Evolutionary conservation across 2,329 filamentous ascomycete genomes (phyloP).

Genomic region (Diaporthe citrichinensis): DNA sequence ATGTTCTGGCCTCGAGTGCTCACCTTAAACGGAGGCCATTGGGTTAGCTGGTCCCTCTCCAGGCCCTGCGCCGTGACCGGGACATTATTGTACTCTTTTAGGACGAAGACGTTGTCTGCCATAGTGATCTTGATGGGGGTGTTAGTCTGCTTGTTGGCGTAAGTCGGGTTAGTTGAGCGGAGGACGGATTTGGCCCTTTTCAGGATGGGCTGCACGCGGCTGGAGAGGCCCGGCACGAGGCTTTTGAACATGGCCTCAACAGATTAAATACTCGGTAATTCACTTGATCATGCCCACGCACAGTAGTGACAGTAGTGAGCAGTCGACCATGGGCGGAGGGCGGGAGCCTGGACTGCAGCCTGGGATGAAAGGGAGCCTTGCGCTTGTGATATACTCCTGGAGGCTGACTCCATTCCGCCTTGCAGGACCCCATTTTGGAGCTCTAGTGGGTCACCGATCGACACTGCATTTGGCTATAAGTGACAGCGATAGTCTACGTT

Average conservation of each 20-base stretch:
- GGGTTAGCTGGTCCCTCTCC: slow-evolving; percentile 58
- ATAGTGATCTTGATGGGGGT: not conserved
- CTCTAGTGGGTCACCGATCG: not conserved
- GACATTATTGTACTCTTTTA: slow-evolving; percentile 54
- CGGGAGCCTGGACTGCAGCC: not conserved
- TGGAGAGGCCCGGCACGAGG: not conserved
- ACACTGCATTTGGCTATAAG: not conserved
- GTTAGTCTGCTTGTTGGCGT: not conserved
- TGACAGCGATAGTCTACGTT: not conserved
- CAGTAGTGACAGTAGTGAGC: not conserved
- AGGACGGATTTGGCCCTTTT: not conserved
- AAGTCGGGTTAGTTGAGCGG: not conserved
- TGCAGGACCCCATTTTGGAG: not conserved
- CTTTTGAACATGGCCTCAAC: not conserved
- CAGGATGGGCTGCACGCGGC: not conserved
- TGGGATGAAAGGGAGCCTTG: not conserved
- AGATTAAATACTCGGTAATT: not conserved
- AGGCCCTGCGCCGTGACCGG: slow-evolving; percentile 62
- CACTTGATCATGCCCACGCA: not conserved
- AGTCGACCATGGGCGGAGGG: not conserved
- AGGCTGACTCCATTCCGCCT: not conserved
- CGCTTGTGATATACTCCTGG: not conserved
- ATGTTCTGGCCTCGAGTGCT: slow-evolving; percentile 37
- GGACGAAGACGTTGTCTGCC: slow-evolving; percentile 50
- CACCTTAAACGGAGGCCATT: slow-evolving; percentile 67